These are phyloP conservation scores for Nitzschia inconspicua DNA, from an alignment of 108 stramenopile genomes.

Conservation along the genomic window DNA sequence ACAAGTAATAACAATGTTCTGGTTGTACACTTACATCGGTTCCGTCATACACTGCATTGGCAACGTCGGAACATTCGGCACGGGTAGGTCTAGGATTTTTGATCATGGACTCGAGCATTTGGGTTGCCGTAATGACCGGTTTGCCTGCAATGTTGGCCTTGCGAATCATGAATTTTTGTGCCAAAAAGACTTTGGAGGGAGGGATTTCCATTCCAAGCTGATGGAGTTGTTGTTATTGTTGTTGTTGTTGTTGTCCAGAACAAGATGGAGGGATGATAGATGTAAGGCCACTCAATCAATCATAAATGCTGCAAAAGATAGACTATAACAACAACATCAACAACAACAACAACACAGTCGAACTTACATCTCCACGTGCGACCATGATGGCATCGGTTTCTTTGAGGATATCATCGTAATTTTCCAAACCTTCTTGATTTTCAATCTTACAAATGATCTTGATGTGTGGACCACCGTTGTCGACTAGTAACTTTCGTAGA, in stretches of 20 bases:
- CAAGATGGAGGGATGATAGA: too few relatives aligned
- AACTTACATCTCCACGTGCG: constrained; percentile 95
- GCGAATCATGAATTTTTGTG: constrained; percentile 93
- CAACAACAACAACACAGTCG: too few relatives aligned
- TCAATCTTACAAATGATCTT: constrained; percentile 98
- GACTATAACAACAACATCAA: too few relatives aligned
- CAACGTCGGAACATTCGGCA: constrained; percentile 98
- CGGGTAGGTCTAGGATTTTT: constrained; percentile 98
- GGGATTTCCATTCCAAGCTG: constrained; percentile 99
- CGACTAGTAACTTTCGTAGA: constrained; percentile 84
- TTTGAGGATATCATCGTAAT: constrained; percentile 87
- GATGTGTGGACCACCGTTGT: constrained; percentile 82
- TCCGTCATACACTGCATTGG: constrained; percentile 97
- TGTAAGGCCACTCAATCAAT: too few relatives aligned
- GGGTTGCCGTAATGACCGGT: constrained; percentile 92
- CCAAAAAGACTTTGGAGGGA: constrained; percentile 91
- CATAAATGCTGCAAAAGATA: too few relatives aligned
- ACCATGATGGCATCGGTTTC: constrained; percentile 98
- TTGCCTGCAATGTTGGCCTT: constrained; percentile 92
- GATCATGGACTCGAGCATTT: constrained; percentile 98
- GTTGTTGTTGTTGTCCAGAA: too few relatives aligned
- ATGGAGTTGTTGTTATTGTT: too few relatives aligned
- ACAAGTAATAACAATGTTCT: too few relatives aligned
- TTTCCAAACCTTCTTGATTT: constrained; percentile 92
- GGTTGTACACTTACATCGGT: too few relatives aligned